Evolutionary conservation across 352 stramenopile species (phyloP).

Genomic region (Pythium dissimile): DNA sequence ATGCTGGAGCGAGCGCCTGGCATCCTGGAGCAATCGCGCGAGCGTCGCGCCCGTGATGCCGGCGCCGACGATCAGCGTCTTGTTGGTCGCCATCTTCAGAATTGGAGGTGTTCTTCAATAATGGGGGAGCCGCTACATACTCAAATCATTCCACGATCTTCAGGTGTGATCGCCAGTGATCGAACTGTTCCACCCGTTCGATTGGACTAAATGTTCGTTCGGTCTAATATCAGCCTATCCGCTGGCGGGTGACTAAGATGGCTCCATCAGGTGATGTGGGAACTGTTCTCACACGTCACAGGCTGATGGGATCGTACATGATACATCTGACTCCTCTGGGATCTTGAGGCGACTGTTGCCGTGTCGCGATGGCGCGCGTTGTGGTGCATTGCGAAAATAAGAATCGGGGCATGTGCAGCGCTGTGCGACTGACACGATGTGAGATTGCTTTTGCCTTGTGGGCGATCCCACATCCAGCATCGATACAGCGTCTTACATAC

Average conservation of each 20-base stretch:
- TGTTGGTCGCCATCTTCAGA: constrained; percentile 24
- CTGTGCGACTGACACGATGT: not conserved
- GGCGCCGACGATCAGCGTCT: constrained; percentile 58
- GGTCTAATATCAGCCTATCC: constrained; percentile 3
- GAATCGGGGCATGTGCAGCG: too few relatives aligned
- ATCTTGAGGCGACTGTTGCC: not conserved
- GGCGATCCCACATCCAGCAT: too few relatives aligned
- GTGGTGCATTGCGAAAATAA: too few relatives aligned
- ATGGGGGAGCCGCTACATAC: too few relatives aligned
- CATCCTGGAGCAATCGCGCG: constrained; percentile 47
- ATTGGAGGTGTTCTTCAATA: too few relatives aligned
- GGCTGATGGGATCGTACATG: not conserved
- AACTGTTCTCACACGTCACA: constrained; percentile 5
- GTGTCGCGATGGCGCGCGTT: not conserved
- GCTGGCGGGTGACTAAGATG: not conserved
- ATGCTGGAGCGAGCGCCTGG: constrained; percentile 13
- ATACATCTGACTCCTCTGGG: not conserved
- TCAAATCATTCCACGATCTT: not conserved
- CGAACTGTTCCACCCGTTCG: not conserved
- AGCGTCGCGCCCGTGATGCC: constrained; percentile 57
- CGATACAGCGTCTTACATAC: too few relatives aligned
- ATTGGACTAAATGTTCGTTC: not conserved
- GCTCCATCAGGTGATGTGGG: constrained; percentile 3
- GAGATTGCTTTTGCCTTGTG: not conserved
- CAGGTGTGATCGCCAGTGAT: constrained; percentile 7